Conservation (phyloP, 2,329 filamentous ascomycete species). For the Dactylellina drechsleri region DNA sequence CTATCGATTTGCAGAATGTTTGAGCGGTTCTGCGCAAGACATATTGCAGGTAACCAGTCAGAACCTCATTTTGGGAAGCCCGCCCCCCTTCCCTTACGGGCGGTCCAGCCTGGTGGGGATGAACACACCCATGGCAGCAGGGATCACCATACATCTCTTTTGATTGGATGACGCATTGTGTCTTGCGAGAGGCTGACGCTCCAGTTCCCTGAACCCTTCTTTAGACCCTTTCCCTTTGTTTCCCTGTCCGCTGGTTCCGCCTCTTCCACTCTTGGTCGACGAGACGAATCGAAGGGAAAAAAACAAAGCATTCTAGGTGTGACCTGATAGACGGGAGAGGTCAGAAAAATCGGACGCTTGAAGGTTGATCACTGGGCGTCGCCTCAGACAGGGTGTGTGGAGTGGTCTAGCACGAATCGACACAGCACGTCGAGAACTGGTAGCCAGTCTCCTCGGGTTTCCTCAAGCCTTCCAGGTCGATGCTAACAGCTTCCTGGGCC, state of each 20-base stretch:
- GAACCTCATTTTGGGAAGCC: conserved; percentile 31
- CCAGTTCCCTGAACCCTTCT: conserved; percentile 37
- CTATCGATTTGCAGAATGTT: conserved; percentile 50
- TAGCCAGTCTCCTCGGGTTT: conserved; percentile 33
- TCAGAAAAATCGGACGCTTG: neutral
- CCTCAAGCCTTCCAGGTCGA: conserved; percentile 34
- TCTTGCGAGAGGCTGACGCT: conserved; percentile 47
- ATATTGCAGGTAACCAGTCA: conserved; percentile 52
- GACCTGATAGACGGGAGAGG: conserved; percentile 15
- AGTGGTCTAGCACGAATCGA: conserved; percentile 22
- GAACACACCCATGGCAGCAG: conserved; percentile 49
- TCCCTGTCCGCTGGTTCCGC: too few relatives aligned
- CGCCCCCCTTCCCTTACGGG: conserved; percentile 34
- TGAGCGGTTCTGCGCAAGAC: conserved; percentile 48
- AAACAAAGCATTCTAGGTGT: conserved; percentile 36
- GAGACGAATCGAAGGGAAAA: neutral
- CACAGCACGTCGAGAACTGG: conserved; percentile 12
- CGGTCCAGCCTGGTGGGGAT: conserved; percentile 54
- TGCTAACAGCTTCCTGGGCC: conserved; percentile 4
- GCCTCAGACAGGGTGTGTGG: conserved; percentile 4
- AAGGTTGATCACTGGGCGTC: conserved; percentile 24
- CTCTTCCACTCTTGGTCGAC: conserved; percentile 35
- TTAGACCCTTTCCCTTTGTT: conserved; percentile 23
- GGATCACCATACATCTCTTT: conserved; percentile 24
- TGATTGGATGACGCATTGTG: conserved; percentile 46